These are phyloP conservation scores for Verbascum thapsus DNA, from an alignment of 257 asterid genomes.

Conservation along the genomic window DNA sequence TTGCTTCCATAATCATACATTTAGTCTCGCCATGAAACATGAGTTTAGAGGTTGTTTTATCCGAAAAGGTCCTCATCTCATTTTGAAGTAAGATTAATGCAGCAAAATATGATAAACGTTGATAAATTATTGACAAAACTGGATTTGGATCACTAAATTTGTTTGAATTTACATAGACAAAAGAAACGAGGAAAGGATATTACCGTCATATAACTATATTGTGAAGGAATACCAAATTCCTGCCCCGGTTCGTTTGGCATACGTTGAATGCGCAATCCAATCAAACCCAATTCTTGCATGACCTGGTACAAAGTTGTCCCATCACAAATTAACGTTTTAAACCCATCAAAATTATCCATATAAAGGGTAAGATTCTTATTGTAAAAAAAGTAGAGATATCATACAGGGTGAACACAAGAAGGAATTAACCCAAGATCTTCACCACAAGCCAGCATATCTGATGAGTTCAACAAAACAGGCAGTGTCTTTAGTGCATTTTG, in stretches of 20 bases:
- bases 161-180: not conserved
- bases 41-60: too few relatives aligned
- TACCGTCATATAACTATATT: conserved; percentile 92
- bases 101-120: too few relatives aligned
- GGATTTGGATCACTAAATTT: too few relatives aligned
- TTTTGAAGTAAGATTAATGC: too few relatives aligned
- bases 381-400: conserved; percentile 30
- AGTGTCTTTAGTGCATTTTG: conserved; percentile 89
- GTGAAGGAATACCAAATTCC: conserved; percentile 94
- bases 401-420: conserved; percentile 95
- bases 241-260: conserved; percentile 84
- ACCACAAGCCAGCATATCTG: conserved; percentile 98
- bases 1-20: too few relatives aligned
- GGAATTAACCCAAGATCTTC: conserved; percentile 98
- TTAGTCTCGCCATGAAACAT: too few relatives aligned
- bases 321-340: conserved; percentile 6
- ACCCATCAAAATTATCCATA: not conserved
- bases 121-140: too few relatives aligned
- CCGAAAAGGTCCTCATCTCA: too few relatives aligned
- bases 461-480: conserved; percentile 91
- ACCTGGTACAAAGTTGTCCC: conserved; percentile 58
- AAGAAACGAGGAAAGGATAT: conserved; percentile 13
- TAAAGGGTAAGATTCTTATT: not conserved
- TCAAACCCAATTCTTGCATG: conserved; percentile 89
- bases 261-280: conserved; percentile 93